Evolutionary conservation across 345 rosid genomes (phyloP).

Genomic region (Psidium friedrichsthalianum): DNA sequence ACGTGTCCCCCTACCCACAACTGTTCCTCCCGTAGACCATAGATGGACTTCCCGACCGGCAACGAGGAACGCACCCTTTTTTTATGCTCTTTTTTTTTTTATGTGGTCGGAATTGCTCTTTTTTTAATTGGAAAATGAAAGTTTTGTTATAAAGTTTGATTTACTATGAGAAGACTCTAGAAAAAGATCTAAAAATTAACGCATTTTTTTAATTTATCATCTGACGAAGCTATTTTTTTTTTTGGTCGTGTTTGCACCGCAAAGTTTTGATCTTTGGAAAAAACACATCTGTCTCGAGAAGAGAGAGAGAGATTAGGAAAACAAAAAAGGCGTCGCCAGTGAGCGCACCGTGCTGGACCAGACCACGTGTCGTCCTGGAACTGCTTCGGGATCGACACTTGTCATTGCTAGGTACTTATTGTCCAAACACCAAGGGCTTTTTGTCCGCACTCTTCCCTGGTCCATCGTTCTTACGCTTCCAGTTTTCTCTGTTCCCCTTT

Average conservation of each 20-base stretch:
- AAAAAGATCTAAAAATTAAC: no score
- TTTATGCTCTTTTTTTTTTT: neutral
- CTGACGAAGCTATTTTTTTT: neutral
- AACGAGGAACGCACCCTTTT: neutral
- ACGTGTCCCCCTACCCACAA: neutral
- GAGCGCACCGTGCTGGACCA: conserved; percentile 6
- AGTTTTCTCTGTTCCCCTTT: neutral
- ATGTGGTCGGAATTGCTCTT: no score
- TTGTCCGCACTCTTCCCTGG: neutral
- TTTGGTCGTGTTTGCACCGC: neutral
- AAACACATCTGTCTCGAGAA: neutral
- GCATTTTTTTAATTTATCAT: neutral
- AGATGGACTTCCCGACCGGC: neutral
- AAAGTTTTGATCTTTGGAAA: neutral
- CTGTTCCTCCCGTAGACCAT: neutral
- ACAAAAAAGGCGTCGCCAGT: neutral
- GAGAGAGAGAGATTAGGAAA: neutral
- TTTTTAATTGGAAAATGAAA: neutral
- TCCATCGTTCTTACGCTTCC: neutral
- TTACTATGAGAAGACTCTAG: neutral
- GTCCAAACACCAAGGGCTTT: neutral
- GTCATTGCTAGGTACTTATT: conserved; percentile 1
- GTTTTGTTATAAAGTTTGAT: neutral
- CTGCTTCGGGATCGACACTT: conserved; percentile 51
- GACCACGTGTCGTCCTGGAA: conserved; percentile 53